Conservation (phyloP, 1,284 basidiomycete species). For the Apiotrichum veenhuisii region DNA sequence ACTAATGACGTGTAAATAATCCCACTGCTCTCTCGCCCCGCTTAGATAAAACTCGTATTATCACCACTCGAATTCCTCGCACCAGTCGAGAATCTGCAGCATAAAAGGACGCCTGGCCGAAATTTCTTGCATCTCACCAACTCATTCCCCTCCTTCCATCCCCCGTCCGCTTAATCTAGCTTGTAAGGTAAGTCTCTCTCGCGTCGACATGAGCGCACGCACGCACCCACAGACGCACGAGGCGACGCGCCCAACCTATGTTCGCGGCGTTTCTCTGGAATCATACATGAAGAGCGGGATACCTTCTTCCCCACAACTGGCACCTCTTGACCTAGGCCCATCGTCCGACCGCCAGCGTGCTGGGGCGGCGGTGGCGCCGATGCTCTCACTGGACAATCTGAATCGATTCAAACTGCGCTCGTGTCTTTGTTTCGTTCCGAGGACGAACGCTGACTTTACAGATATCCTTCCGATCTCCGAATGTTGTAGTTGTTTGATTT, state of each 20-base stretch:
- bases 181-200: not conserved
- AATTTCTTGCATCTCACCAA: too few relatives aligned
- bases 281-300: constrained; percentile 45
- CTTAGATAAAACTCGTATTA: too few relatives aligned
- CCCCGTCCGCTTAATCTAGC: too few relatives aligned
- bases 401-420: constrained; percentile 2
- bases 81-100: not conserved
- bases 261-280: too few relatives aligned
- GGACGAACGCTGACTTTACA: not conserved
- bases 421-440: not conserved
- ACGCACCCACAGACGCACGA: too few relatives aligned
- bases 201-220: not conserved
- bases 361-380: constrained; percentile 11
- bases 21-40: too few relatives aligned
- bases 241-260: too few relatives aligned
- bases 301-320: constrained; percentile 39
- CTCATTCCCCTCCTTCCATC: too few relatives aligned
- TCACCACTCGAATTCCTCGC: not conserved
- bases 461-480: not conserved
- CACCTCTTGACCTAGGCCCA: constrained; percentile 47
- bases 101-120: too few relatives aligned
- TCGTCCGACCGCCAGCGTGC: constrained; percentile 7
- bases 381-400: constrained; percentile 26
- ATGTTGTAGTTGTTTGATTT: too few relatives aligned
- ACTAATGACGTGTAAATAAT: not conserved